Conservation (phyloP, 139 green algal species). For the Chlorella sp. region DNA sequence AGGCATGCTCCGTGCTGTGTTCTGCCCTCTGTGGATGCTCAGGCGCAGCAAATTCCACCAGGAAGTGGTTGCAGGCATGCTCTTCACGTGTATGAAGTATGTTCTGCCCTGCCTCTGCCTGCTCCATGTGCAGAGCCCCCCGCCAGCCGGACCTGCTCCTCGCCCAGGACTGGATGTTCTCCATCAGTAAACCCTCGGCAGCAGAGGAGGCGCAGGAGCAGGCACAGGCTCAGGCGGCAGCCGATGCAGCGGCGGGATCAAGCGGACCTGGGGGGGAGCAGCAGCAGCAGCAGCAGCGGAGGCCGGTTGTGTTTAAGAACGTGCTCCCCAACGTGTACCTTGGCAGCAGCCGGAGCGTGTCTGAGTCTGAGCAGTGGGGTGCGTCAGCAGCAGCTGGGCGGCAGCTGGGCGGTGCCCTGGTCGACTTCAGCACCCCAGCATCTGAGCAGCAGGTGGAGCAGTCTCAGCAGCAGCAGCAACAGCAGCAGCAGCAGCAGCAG, state of each 20-base stretch:
- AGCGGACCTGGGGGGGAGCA: background rate
- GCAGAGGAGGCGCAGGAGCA: background rate
- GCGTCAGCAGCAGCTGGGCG: background rate
- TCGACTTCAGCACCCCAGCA: background rate
- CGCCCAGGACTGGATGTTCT: constrained; percentile 24
- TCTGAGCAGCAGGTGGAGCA: background rate
- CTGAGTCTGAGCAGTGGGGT: background rate
- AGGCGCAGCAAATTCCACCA: too few species aligned
- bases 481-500: background rate
- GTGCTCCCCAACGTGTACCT: background rate
- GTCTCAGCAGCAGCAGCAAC: background rate
- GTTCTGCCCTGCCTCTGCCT: background rate
- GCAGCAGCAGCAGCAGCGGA: background rate
- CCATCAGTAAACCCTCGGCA: background rate
- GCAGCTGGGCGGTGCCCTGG: too few species aligned
- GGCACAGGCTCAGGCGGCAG: background rate
- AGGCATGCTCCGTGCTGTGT: background rate
- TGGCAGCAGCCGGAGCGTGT: background rate
- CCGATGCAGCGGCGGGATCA: background rate
- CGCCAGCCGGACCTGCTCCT: constrained; percentile 6
- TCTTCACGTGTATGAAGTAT: too few species aligned
- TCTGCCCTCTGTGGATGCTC: background rate
- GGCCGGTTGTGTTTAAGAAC: background rate
- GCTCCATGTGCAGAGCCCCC: background rate
- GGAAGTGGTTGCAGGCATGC: background rate